Base-by-base conservation (phyloP, 1,139 yeast species). In the Suhomyces wounanorum region DNA sequence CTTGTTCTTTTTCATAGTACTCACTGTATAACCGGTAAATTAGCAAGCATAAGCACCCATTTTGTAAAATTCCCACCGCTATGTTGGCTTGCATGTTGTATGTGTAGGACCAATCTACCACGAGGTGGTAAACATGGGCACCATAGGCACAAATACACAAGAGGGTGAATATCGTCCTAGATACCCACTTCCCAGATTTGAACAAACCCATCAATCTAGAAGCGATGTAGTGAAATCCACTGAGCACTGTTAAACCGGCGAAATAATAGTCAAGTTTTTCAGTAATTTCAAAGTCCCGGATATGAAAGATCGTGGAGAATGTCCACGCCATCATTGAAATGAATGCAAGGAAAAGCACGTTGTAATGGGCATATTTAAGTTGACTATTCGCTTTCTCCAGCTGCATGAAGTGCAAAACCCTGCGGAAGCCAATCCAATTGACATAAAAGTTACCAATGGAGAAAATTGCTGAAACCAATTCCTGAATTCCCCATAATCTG, bases 71-170 rank as follows among this genome's bases (percentile, higher is more conserved):
- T 0, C 97, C 99, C 48, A 90, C 79, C 1, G 79, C 67, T 1
- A 94, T 85, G 61, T 95, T 94, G 30, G 96, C 96, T 59, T 83
- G 79, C 98, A 94, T 94, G 70, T 94, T 94, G 68, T 94, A 94
- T 1, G 96, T 85, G 68, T 94, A 94, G 55, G 91, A 87, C 92
- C 97, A 94, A 59, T 85, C 87, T 13, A 81, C 66, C 38, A 85
- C 77, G 44, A 94, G 73, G 55, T 94, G 78, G 44, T 79, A 67
- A 9, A 94, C 75, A 66, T 94, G 99, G 14, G 76, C 71, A 1
- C 73, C 38, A 58, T 89, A 90, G 36, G 83, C 74, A 0, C 70
- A 51, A 0, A 75, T 50, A 53, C 92, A 84, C 0, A 70, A 45
- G 0, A 64, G 44, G 0, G 81, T 72, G 48, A 84, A 74, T 1